Evolutionary conservation across 768 basidiomycete genomes (phyloP).

Genomic region (Mycena capillaripes): DNA sequence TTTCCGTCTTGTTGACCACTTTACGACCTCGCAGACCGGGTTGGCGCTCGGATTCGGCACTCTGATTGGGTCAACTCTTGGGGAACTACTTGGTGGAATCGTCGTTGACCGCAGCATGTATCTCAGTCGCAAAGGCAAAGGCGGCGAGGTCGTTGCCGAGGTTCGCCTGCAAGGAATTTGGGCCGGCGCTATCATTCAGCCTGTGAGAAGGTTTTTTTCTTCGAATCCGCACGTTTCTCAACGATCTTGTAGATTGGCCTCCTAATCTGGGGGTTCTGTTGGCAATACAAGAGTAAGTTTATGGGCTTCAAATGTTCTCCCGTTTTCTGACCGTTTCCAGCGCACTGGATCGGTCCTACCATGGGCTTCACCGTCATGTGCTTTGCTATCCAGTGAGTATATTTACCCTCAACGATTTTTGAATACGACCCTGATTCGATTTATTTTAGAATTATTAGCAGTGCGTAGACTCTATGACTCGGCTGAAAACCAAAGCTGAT

Average conservation of each 20-base stretch:
- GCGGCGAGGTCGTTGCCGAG: conserved; percentile 29
- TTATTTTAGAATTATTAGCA: conserved; percentile 26
- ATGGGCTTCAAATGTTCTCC: neutral
- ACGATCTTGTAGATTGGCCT: conserved; percentile 28
- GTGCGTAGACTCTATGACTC: neutral
- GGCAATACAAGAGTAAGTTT: conserved; percentile 34
- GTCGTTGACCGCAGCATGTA: conserved; percentile 36
- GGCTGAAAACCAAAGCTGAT: neutral
- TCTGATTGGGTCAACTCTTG: conserved; percentile 32
- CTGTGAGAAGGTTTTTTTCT: conserved; percentile 14
- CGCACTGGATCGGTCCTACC: conserved; percentile 34
- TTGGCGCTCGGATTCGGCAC: conserved; percentile 35
- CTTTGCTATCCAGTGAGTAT: conserved; percentile 31
- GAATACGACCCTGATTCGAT: neutral
- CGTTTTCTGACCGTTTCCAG: conserved; percentile 9
- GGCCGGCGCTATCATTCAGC: conserved; percentile 34
- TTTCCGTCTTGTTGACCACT: conserved; percentile 27
- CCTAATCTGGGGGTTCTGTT: conserved; percentile 37
- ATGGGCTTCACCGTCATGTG: conserved; percentile 34
- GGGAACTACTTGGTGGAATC: conserved; percentile 34
- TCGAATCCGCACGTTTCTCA: neutral
- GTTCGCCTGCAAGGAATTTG: conserved; percentile 35
- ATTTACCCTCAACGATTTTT: no score
- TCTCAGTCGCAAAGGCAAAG: conserved; percentile 24
- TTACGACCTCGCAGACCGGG: conserved; percentile 35